Evolutionary conservation across 2,329 filamentous ascomycete species (phyloP).

Genomic region (Purpureocillium takamizusanense): DNA sequence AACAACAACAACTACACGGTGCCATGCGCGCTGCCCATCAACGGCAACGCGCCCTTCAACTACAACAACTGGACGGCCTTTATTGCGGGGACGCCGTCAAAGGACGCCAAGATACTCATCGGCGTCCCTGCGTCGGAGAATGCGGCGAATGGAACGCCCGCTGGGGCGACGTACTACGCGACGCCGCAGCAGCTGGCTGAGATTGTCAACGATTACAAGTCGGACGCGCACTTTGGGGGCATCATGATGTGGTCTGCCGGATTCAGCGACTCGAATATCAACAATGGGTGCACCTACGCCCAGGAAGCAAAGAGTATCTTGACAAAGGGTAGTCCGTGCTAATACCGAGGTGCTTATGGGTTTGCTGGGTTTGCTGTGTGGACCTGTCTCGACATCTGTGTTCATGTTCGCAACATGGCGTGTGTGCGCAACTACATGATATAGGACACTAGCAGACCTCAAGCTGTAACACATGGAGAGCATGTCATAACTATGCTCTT

Average conservation of each 20-base stretch:
- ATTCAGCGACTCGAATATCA: slow-evolving; percentile 24
- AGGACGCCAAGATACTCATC: slow-evolving; percentile 17
- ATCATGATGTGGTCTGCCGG: slow-evolving; percentile 33
- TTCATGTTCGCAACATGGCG: too few species aligned
- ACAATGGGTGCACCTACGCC: slow-evolving; percentile 28
- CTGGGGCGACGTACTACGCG: slow-evolving; percentile 23
- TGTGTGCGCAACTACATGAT: too few species aligned
- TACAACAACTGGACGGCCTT: slow-evolving; percentile 15
- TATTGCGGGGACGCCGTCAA: slow-evolving; percentile 15
- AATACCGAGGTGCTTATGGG: too few species aligned
- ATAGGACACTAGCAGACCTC: too few species aligned
- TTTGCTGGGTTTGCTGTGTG: too few species aligned
- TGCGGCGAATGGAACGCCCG: slow-evolving; percentile 22
- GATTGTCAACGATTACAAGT: slow-evolving; percentile 19
- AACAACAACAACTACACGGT: slow-evolving; percentile 33
- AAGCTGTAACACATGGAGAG: too few species aligned
- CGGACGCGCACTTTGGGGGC: slow-evolving; percentile 21
- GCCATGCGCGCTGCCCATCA: neutral
- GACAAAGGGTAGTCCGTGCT: neutral
- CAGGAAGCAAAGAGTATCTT: slow-evolving; percentile 28
- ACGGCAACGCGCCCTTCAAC: slow-evolving; percentile 9
- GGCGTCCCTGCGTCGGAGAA: slow-evolving; percentile 20
- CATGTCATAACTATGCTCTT: too few species aligned
- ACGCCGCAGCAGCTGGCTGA: slow-evolving; percentile 19
- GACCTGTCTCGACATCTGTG: too few species aligned